Conservation (phyloP, 164 flowering plant species). For the Umbilicus rupestris region DNA sequence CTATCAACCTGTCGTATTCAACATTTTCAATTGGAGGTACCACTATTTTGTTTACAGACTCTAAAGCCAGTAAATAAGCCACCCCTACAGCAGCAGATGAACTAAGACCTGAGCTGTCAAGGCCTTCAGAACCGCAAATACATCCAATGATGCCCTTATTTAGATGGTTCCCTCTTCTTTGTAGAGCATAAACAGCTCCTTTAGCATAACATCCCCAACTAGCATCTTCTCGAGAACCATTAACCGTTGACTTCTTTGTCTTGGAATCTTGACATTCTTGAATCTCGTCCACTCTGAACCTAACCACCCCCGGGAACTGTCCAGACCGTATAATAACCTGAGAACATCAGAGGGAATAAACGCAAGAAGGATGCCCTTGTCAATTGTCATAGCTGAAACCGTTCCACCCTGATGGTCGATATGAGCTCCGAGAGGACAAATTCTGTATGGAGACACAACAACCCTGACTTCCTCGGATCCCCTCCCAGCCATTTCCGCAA, state of each 20-base stretch:
- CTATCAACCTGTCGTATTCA: constrained; percentile 88
- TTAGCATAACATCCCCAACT: constrained; percentile 85
- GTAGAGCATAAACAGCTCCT: constrained; percentile 83
- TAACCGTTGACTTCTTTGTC: constrained; percentile 17
- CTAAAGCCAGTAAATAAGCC: constrained; percentile 85
- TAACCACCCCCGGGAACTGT: constrained; percentile 81
- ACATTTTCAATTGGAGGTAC: constrained; percentile 73
- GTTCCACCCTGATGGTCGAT: constrained; percentile 99
- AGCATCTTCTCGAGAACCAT: constrained; percentile 33
- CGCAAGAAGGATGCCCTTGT: constrained; percentile 75
- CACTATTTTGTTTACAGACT: constrained; percentile 56
- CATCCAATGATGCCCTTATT: constrained; percentile 75
- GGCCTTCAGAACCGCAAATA: constrained; percentile 74
- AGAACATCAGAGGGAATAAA: constrained; percentile 60
- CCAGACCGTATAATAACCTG: constrained; percentile 66
- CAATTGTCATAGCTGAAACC: constrained; percentile 86
- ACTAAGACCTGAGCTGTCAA: constrained; percentile 97
- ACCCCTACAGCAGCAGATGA: constrained; percentile 98
- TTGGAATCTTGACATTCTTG: constrained; percentile 28
- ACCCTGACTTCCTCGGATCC: constrained; percentile 44
- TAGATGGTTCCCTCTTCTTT: constrained; percentile 38
- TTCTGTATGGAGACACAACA: constrained; percentile 87
- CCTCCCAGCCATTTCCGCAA: constrained; percentile 55
- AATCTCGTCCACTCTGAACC: constrained; percentile 50
- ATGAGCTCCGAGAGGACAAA: constrained; percentile 96